Conservation (phyloP, 805 yeast species). For the Candida dajiaensis region DNA sequence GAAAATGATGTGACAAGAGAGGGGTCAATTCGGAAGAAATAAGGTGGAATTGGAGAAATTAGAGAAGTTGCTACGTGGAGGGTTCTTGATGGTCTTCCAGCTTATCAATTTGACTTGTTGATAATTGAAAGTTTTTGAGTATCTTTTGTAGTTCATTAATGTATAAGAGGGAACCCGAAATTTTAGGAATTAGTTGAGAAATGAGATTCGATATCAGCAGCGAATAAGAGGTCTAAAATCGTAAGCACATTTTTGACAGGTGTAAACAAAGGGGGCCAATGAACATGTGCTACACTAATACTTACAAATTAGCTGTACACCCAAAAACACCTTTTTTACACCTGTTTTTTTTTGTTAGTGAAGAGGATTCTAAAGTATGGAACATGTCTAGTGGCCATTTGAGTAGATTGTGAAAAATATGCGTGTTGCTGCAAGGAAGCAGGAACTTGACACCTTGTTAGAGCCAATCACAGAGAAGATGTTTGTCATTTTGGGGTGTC, state of each 20-base stretch:
- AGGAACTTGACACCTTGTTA: not conserved
- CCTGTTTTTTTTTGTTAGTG: constrained; percentile 7
- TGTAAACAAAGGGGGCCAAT: not conserved
- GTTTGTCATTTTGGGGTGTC: constrained; percentile 12
- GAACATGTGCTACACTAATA: not conserved
- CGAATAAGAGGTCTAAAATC: constrained; percentile 4
- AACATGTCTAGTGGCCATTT: not conserved
- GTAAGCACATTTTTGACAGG: not conserved
- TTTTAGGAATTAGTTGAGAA: too few relatives aligned
- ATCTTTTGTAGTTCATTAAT: too few relatives aligned
- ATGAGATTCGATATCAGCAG: not conserved
- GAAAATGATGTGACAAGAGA: not conserved
- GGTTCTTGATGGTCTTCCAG: not conserved
- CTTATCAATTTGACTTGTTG: too few relatives aligned
- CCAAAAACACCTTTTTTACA: constrained; percentile 10
- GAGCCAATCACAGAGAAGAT: constrained; percentile 3
- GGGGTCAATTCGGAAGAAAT: not conserved
- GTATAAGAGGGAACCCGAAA: too few relatives aligned
- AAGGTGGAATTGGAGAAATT: too few relatives aligned
- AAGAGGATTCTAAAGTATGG: not conserved
- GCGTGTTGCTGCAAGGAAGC: not conserved
- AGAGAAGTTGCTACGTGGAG: not conserved
- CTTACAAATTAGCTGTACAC: constrained; percentile 3
- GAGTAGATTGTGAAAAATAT: not conserved
- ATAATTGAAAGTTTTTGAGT: too few relatives aligned